A percentile compares a stretch with the other conserved stretches of the same genome.
These are phyloP conservation scores for Ophiostoma fasciatum DNA, from an alignment of 2,329 filamentous ascomycete species.

Conservation along the genomic window DNA sequence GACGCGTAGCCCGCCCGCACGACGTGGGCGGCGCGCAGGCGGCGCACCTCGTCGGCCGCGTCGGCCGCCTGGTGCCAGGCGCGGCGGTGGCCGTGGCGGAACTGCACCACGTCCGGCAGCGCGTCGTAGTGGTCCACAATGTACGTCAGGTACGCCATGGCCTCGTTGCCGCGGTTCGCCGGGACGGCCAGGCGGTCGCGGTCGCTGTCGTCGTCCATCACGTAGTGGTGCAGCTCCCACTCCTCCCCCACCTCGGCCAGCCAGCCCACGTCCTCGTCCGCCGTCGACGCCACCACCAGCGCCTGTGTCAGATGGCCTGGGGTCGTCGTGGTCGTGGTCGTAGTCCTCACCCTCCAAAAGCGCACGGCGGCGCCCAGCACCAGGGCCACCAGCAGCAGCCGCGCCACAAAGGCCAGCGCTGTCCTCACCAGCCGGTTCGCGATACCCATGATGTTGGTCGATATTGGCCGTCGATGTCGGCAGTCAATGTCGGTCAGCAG, in stretches of 20 bases:
- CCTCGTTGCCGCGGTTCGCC: constrained; percentile 34
- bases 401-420: constrained; percentile 8
- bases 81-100: constrained; percentile 38
- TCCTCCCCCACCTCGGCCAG: too few species aligned
- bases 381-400: constrained; percentile 10
- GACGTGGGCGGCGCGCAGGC: constrained; percentile 36
- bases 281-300: too few species aligned
- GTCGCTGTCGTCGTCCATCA: too few species aligned
- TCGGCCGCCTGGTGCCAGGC: constrained; percentile 46
- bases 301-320: background rate
- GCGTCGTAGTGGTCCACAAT: constrained; percentile 45
- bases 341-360: background rate
- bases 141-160: constrained; percentile 47
- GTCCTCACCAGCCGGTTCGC: constrained; percentile 10
- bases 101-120: constrained; percentile 43
- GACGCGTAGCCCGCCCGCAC: constrained; percentile 42
- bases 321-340: background rate
- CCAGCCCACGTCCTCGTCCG: too few species aligned
- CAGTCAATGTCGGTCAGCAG: too few species aligned
- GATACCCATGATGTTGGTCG: too few species aligned
- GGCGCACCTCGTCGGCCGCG: constrained; percentile 31
- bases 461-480: too few species aligned
- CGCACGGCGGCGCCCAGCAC: constrained; percentile 8
- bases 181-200: constrained; percentile 16
- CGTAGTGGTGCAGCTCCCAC: too few species aligned